Evolutionary conservation across 2,329 filamentous ascomycete species (phyloP).

Genomic region (Monosporascus cannonballus): DNA sequence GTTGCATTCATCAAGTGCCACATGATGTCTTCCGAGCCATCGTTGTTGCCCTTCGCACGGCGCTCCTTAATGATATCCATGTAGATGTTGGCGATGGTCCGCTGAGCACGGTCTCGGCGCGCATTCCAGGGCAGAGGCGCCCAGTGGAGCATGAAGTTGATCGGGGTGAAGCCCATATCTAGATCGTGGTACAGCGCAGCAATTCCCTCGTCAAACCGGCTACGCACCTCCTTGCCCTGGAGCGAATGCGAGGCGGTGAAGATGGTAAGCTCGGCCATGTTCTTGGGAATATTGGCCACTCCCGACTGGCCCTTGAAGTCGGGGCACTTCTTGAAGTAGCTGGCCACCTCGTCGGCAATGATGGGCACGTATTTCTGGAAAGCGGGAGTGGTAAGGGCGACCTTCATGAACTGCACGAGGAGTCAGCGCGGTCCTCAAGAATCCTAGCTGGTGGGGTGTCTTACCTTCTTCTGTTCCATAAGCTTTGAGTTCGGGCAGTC

Average conservation of each 20-base stretch:
- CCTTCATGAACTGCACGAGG: constrained; percentile 65
- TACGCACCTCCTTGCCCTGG: constrained; percentile 77
- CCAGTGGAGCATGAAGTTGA: constrained; percentile 90
- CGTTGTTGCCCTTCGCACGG: constrained; percentile 43
- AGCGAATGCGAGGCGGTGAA: constrained; percentile 83
- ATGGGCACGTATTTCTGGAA: constrained; percentile 72
- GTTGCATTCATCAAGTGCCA: constrained; percentile 80
- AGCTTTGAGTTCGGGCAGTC: constrained; percentile 87
- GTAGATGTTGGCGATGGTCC: constrained; percentile 75
- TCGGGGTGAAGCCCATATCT: constrained; percentile 81
- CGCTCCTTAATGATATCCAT: constrained; percentile 74
- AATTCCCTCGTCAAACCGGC: constrained; percentile 72
- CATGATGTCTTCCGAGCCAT: constrained; percentile 68
- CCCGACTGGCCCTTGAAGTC: constrained; percentile 64
- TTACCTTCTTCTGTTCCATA: constrained; percentile 93
- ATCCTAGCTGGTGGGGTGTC: constrained; percentile 5
- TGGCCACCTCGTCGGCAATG: constrained; percentile 67
- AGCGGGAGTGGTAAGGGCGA: constrained; percentile 68
- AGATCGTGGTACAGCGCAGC: constrained; percentile 82
- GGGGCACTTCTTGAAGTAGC: constrained; percentile 63
- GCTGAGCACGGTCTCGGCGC: constrained; percentile 71
- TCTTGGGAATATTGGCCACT: constrained; percentile 63
- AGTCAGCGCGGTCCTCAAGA: neutral
- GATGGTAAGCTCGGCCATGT: constrained; percentile 81
- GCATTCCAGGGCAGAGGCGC: constrained; percentile 84